phyloP scores from a whole-genome alignment of 441 rosid genomes.

The Daphne laureola region DNA sequence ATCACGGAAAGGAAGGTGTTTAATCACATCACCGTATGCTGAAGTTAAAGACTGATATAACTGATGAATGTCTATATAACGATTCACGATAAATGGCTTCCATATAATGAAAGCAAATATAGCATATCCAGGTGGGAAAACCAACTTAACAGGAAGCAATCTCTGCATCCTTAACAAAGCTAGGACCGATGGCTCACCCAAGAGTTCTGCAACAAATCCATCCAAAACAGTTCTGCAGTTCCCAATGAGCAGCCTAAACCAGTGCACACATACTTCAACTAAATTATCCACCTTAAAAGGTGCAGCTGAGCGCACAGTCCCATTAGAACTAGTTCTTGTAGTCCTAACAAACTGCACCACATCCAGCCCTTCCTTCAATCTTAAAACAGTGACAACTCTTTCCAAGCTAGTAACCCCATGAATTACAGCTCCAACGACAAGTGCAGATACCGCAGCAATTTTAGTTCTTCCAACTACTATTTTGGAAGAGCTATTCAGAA shows the following conservation, averaged over 20 bases:
- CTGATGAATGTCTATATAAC: conserved; percentile 63
- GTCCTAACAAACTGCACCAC: conserved; percentile 77
- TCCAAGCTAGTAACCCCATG: conserved; percentile 94
- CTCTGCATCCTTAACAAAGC: conserved; percentile 97
- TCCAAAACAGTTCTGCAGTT: conserved; percentile 84
- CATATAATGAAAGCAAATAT: conserved; percentile 80
- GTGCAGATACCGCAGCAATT: conserved; percentile 82
- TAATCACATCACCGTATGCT: conserved; percentile 76
- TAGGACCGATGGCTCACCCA: conserved; percentile 78
- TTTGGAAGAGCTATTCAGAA: conserved; percentile 34
- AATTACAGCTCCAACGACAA: conserved; percentile 74
- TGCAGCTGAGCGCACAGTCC: conserved; percentile 60
- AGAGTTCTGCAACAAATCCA: conserved; percentile 81
- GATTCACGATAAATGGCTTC: conserved; percentile 59
- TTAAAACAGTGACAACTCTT: conserved; percentile 78
- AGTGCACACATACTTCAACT: conserved; percentile 75
- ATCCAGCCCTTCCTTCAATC: conserved; percentile 86
- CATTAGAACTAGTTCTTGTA: conserved; percentile 71
- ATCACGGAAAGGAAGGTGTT: conserved; percentile 85
- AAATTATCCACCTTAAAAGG: conserved; percentile 59
- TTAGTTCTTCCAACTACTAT: conserved; percentile 33
- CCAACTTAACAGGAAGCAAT: conserved; percentile 78
- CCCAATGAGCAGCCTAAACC: conserved; percentile 93
- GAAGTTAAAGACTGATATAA: conserved; percentile 62
- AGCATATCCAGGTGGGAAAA: conserved; percentile 89